These are phyloP conservation scores for Lipomyces starkeyi DNA, from an alignment of 805 yeast genomes.

Conservation along the genomic window DNA sequence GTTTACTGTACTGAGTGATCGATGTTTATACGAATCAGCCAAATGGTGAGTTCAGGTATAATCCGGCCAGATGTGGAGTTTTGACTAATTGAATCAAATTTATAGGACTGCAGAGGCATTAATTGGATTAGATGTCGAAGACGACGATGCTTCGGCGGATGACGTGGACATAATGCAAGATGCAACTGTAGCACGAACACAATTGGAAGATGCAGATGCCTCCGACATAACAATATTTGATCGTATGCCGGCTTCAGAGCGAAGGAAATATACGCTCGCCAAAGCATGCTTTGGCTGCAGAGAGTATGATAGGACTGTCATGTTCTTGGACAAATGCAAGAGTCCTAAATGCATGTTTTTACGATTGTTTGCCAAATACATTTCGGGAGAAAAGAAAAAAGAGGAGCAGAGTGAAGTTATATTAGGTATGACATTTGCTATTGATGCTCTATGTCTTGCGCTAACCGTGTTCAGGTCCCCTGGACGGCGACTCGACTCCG, in stretches of 20 bases:
- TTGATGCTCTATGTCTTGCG: not conserved
- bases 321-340: conserved; percentile 57
- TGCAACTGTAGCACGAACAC: not conserved
- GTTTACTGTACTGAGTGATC: conserved; percentile 54
- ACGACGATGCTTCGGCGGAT: conserved; percentile 37
- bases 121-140: conserved; percentile 55
- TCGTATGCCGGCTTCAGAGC: conserved; percentile 44
- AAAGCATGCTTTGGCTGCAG: conserved; percentile 76
- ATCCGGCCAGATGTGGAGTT: not conserved
- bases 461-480: conserved; percentile 39
- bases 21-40: conserved; percentile 71
- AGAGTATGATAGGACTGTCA: conserved; percentile 82
- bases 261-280: conserved; percentile 62
- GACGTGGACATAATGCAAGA: conserved; percentile 39
- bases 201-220: not conserved
- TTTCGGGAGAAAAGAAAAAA: conserved; percentile 76
- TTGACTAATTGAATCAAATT: not conserved
- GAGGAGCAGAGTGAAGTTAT: conserved; percentile 77
- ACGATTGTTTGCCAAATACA: conserved; percentile 67
- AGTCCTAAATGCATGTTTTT: conserved; percentile 65
- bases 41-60: conserved; percentile 59
- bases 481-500: conserved; percentile 41
- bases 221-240: conserved; percentile 7
- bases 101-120: conserved; percentile 72
- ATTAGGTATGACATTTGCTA: conserved; percentile 43